A percentile compares a stretch with the other conserved stretches of the same genome.
Evolutionary conservation across 768 basidiomycete species (phyloP).

Genomic region (Suillus cothurnatus): DNA sequence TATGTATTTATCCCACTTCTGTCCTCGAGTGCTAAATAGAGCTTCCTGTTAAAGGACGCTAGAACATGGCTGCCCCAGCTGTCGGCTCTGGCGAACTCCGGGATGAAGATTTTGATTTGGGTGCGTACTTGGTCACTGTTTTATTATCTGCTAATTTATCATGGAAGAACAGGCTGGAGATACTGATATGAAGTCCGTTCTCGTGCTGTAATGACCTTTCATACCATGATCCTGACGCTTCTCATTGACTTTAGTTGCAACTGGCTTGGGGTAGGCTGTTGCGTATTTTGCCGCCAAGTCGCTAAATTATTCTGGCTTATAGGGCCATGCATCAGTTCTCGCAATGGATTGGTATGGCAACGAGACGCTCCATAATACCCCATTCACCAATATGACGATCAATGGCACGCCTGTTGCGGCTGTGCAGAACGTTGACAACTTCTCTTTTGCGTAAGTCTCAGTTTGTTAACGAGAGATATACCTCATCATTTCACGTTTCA

Average conservation of each 20-base stretch:
- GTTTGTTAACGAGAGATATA: not conserved
- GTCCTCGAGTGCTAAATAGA: constrained; percentile 7
- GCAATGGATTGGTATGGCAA: constrained; percentile 52
- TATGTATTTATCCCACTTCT: constrained; percentile 27
- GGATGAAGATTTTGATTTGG: constrained; percentile 44
- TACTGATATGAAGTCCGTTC: constrained; percentile 31
- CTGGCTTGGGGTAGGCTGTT: constrained; percentile 37
- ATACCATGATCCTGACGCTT: constrained; percentile 7
- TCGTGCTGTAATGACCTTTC: not conserved
- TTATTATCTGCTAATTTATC: not conserved
- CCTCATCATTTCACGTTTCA: constrained; percentile 20
- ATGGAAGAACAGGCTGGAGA: constrained; percentile 28
- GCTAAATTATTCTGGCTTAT: not conserved
- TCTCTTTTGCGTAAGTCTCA: constrained; percentile 50
- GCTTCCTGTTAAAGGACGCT: constrained; percentile 27
- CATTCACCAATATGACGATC: constrained; percentile 58
- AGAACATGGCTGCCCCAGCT: constrained; percentile 41
- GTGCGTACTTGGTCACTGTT: constrained; percentile 21
- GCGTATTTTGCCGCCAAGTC: not conserved
- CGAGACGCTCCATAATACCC: constrained; percentile 39
- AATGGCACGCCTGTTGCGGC: constrained; percentile 54
- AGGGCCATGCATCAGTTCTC: constrained; percentile 40
- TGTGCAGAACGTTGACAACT: constrained; percentile 62
- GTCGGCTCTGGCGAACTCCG: constrained; percentile 36
- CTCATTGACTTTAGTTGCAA: constrained; percentile 17